Conservation (phyloP, 495 filamentous ascomycete species). For the Trichoderma erinaceum region DNA sequence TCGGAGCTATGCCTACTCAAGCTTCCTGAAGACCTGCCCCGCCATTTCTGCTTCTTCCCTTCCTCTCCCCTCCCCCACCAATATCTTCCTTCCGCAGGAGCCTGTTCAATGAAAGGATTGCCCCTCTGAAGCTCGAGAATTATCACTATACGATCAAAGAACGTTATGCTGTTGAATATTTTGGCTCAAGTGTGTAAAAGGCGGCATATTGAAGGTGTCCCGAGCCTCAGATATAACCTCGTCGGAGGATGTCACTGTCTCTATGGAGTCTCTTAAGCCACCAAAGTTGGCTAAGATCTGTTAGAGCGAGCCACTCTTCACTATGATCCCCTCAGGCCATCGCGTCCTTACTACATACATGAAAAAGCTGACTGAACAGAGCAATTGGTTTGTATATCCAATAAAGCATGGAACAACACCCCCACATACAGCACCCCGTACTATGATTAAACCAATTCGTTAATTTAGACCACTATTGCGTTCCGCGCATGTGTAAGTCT, state of each 20-base stretch:
- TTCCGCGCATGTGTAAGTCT: background rate
- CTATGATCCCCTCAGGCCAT: too few relatives aligned
- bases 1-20: conserved; percentile 3
- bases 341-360: too few relatives aligned
- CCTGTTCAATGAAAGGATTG: background rate
- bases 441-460: background rate
- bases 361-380: too few relatives aligned
- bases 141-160: background rate
- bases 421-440: too few relatives aligned
- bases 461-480: background rate
- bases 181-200: background rate
- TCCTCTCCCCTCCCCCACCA: background rate
- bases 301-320: too few relatives aligned
- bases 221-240: too few relatives aligned
- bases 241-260: too few relatives aligned
- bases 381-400: too few relatives aligned
- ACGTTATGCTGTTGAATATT: background rate
- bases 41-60: background rate
- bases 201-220: too few relatives aligned
- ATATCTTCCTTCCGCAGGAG: background rate
- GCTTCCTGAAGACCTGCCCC: background rate
- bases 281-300: too few relatives aligned
- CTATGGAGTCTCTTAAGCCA: too few relatives aligned
- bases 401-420: too few relatives aligned
- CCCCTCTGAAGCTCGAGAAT: background rate